Evolutionary conservation across 768 basidiomycete genomes (phyloP), one percentile per base, ranked within the genome.

Genomic region (Mycena rebaudengoi): DNA sequence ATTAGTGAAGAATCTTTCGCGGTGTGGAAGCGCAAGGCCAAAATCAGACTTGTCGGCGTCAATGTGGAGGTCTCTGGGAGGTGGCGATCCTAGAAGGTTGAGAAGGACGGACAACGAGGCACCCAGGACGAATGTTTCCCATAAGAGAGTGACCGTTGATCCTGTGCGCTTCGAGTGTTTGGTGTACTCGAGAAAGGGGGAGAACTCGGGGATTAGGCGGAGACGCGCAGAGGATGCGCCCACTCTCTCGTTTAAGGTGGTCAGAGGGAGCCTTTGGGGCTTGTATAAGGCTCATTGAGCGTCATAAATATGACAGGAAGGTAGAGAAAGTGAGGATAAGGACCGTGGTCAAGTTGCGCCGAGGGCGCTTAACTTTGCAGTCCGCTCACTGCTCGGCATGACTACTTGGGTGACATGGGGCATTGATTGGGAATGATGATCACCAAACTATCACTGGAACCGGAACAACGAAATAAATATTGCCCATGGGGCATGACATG

Each of bases 161-260:
- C 75, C 68, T 28, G 66, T 28, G 66, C 40, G 59, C 65, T 35
- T 73, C 33, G 45, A 69, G 65, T 26, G 74, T 64, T 58, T 78
- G 68, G 45, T 72, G 48, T 73, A 62, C 7, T 75, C 69, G 35
- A 81, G 70, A 78, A 79, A 82, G 39, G 75, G 75, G 25, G 71
- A 69, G 54, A 80, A 79, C 58, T 78, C 75, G 48, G 72, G 66
- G 50, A 81, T 78, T 1, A 80, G 70, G 43, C 70, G 65, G n/a
- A 82, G 76, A n/a, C 76, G 74, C 21, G 79, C n/a, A 74, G 21
- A 79, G 70, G 28, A 75, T 75, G 53, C 74, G 76, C 60, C 76
- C 75, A 68, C 72, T 73, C 50, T 80, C 77, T 25, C 78, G 70
- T 29, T 77, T 74, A 20, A 81, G 75, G 33, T 74, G 69, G 57